Evolutionary conservation across 305 asterid genomes (phyloP).

Genomic region (Fraxinus velutina): DNA sequence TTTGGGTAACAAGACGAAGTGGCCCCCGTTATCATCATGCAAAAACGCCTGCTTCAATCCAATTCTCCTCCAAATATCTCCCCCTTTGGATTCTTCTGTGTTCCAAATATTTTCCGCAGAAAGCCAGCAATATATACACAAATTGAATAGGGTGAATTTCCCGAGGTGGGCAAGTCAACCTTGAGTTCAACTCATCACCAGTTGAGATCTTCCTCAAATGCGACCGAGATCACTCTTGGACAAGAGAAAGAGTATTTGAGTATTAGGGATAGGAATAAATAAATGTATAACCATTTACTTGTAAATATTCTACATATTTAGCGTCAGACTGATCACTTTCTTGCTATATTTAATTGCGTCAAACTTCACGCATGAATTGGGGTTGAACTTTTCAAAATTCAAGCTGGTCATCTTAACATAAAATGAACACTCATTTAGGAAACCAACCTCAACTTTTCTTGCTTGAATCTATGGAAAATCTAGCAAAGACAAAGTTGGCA

Average conservation of each 20-base stretch:
- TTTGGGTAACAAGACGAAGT: constrained; percentile 35
- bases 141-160: background rate
- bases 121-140: constrained; percentile 7
- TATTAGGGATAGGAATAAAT: background rate
- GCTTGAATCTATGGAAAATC: background rate
- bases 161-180: constrained; percentile 47
- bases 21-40: constrained; percentile 39
- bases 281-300: background rate
- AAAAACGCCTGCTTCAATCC: background rate
- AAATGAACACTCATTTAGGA: background rate
- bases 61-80: background rate
- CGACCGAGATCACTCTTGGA: constrained; percentile 35
- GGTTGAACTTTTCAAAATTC: constrained; percentile 21
- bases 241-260: constrained; percentile 13
- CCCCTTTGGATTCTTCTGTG: constrained; percentile 10
- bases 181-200: constrained; percentile 46
- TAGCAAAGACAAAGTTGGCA: background rate
- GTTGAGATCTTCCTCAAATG: constrained; percentile 53
- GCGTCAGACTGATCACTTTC: constrained; percentile 6
- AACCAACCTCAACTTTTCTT: background rate
- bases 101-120: background rate
- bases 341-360: constrained; percentile 32
- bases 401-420: background rate
- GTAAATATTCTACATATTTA: background rate
- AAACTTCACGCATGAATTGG: constrained; percentile 38